Percentiles rank a stretch among this genome's conserved stretches.
phyloP scores from a whole-genome alignment of 805 yeast species.

The Candida boleticola region DNA sequence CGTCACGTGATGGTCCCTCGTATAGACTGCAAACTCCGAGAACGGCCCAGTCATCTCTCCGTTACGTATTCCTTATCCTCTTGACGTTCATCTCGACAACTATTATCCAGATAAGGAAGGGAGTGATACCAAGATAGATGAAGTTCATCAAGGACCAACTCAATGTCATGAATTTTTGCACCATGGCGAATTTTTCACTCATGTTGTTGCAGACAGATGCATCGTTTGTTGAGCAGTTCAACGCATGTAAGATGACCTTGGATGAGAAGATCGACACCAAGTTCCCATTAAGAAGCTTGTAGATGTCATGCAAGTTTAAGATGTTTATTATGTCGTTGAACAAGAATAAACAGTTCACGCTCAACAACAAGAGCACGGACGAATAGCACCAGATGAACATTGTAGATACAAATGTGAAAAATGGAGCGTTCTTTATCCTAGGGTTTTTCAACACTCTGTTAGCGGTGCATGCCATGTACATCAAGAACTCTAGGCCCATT shows the following conservation, averaged over 20 bases:
- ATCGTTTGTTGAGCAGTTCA: neutral
- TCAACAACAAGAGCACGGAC: conserved; percentile 13
- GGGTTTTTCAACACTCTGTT: conserved; percentile 14
- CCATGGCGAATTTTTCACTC: neutral
- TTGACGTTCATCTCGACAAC: conserved; percentile 13
- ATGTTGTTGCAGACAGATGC: neutral
- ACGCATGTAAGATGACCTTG: neutral
- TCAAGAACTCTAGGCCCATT: neutral
- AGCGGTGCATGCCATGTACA: neutral
- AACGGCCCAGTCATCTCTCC: no score
- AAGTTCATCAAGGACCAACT: conserved; percentile 17
- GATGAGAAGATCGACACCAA: neutral
- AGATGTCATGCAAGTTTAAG: neutral
- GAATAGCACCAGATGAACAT: conserved; percentile 23
- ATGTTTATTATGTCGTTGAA: conserved; percentile 15
- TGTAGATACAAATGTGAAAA: conserved; percentile 12
- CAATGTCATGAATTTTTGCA: neutral
- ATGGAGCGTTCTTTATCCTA: conserved; percentile 13
- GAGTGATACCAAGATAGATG: conserved; percentile 19
- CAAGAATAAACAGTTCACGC: conserved; percentile 12
- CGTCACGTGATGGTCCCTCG: no score
- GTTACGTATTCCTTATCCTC: no score
- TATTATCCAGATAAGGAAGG: conserved; percentile 20
- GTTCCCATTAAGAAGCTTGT: neutral
- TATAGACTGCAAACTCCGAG: no score